Percentiles rank a stretch among this genome's conserved stretches.
phyloP scores from a whole-genome alignment of 768 basidiomycete species.

The Suillus fuscotomentosus region DNA sequence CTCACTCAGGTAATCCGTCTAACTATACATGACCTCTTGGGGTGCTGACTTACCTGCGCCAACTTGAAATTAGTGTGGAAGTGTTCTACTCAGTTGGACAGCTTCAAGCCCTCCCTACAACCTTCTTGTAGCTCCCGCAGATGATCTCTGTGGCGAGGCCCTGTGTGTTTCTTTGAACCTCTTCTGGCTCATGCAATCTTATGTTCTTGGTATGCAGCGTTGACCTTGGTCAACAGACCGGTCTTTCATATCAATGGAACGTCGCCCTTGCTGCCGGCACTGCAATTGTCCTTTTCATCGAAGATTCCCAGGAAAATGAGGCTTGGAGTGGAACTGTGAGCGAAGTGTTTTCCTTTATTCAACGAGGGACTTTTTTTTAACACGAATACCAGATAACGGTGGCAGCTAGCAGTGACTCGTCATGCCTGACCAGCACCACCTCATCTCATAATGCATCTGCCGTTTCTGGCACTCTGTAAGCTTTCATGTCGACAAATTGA shows the following conservation, averaged over 20 bases:
- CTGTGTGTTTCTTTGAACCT: constrained; percentile 43
- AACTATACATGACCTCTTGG: neutral
- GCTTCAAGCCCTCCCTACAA: constrained; percentile 50
- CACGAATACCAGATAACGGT: constrained; percentile 33
- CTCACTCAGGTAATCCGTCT: constrained; percentile 47
- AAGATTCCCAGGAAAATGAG: constrained; percentile 53
- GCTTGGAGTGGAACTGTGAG: constrained; percentile 66
- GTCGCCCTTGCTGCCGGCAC: constrained; percentile 46
- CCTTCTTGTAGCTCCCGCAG: constrained; percentile 50
- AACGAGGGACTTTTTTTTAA: neutral
- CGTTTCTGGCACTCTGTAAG: constrained; percentile 11
- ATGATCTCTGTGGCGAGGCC: constrained; percentile 56
- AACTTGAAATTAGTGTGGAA: constrained; percentile 47
- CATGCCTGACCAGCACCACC: constrained; percentile 32
- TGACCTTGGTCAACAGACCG: constrained; percentile 57
- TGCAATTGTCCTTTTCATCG: constrained; percentile 48
- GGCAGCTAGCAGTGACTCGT: constrained; percentile 31
- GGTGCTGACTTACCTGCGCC: constrained; percentile 1
- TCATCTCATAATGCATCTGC: constrained; percentile 1
- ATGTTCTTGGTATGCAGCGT: constrained; percentile 36
- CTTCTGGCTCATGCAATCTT: constrained; percentile 5
- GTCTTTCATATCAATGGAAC: constrained; percentile 39
- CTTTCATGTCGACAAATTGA: neutral
- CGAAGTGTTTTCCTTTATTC: constrained; percentile 10
- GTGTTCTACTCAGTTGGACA: constrained; percentile 51